These are phyloP conservation scores for Symbiotaphrina buchneri DNA, from an alignment of 495 filamentous ascomycete genomes.

Conservation along the genomic window DNA sequence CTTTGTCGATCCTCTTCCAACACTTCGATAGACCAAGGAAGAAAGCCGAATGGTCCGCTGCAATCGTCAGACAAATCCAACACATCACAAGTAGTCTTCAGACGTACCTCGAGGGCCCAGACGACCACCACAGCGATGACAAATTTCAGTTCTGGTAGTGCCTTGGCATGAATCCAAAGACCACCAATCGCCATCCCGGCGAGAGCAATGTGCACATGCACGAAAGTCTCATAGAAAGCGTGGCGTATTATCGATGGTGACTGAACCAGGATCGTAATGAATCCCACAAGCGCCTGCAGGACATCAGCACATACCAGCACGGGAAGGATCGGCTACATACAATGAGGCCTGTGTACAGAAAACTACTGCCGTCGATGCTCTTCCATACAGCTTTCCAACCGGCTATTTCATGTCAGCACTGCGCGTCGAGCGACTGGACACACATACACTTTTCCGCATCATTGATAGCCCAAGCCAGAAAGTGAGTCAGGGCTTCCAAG, in stretches of 20 bases:
- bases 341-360: constrained; percentile 28
- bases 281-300: constrained; percentile 26
- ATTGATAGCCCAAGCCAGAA: constrained; percentile 17
- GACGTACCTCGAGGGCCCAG: constrained; percentile 2
- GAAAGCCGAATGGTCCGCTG: constrained; percentile 36
- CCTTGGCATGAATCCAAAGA: constrained; percentile 13
- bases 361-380: constrained; percentile 12
- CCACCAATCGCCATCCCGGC: constrained; percentile 40
- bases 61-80: constrained; percentile 5
- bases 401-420: constrained; percentile 3
- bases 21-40: constrained; percentile 34
- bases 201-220: constrained; percentile 51
- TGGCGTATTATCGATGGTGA: constrained; percentile 58
- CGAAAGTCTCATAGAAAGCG: constrained; percentile 79
- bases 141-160: constrained; percentile 1
- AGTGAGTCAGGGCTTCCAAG: constrained; percentile 38
- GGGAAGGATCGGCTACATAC: constrained; percentile 15
- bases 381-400: constrained; percentile 22
- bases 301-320: constrained; percentile 5
- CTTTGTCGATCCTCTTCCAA: constrained; percentile 21
- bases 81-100: not conserved
- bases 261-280: constrained; percentile 43
- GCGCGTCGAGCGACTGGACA: not conserved
- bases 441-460: constrained; percentile 6
- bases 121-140: not conserved